Percentiles rank a stretch among this genome's conserved stretches.
phyloP scores from a whole-genome alignment of 176 grass and related monocot genomes.

The Pontederia crassipes region DNA sequence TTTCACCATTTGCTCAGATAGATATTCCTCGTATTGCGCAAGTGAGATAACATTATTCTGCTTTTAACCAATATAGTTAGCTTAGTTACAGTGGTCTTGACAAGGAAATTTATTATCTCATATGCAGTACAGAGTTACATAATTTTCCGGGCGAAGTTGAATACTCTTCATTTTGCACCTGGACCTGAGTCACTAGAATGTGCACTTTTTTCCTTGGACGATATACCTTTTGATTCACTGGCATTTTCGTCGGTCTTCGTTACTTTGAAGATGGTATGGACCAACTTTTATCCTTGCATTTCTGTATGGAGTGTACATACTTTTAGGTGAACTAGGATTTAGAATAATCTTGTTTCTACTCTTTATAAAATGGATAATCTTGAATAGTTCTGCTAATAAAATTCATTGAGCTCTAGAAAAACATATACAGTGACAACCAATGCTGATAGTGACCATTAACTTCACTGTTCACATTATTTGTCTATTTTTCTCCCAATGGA shows the following conservation, averaged over 20 bases:
- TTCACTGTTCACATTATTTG: too few relatives aligned
- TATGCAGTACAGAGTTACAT: conserved; percentile 99
- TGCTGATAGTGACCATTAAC: too few relatives aligned
- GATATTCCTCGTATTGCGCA: conserved; percentile 96
- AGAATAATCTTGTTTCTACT: too few relatives aligned
- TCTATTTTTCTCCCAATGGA: neutral
- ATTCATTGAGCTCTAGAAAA: too few relatives aligned
- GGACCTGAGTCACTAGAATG: conserved; percentile 84
- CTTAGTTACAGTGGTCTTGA: neutral
- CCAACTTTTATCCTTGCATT: neutral
- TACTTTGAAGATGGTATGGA: conserved; percentile 76
- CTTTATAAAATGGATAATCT: neutral
- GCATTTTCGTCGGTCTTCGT: conserved; percentile 98
- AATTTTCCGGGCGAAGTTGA: conserved; percentile 98
- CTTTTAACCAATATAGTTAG: neutral
- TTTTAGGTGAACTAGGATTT: neutral
- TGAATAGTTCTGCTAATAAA: neutral
- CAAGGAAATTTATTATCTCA: conserved; percentile 30
- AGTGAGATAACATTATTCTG: conserved; percentile 45
- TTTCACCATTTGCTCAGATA: conserved; percentile 94
- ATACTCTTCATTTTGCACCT: conserved; percentile 63
- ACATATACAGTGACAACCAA: too few relatives aligned
- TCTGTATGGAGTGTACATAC: neutral
- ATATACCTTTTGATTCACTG: conserved; percentile 92
- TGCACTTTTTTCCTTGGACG: conserved; percentile 69